Percentiles rank a stretch among this genome's conserved stretches.
phyloP scores from a whole-genome alignment of 257 asterid genomes.

The Solanum ossicruentum region DNA sequence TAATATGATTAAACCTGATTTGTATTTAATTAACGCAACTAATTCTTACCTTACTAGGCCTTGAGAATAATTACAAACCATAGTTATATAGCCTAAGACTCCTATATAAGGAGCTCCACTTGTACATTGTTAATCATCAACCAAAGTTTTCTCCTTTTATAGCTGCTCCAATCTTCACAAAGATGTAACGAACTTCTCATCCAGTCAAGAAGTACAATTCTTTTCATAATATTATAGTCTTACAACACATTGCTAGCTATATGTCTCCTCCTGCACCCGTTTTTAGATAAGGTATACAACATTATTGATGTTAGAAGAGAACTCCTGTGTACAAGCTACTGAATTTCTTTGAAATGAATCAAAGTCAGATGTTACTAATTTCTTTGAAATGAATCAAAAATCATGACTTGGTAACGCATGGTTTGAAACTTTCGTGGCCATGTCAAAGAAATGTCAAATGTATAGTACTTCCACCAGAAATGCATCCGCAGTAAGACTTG shows the following conservation, averaged over 20 bases:
- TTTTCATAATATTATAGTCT: background rate
- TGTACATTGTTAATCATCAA: background rate
- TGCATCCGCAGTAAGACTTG: background rate
- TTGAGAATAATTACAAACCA: background rate
- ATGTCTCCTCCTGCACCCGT: background rate
- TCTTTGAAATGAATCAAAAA: background rate
- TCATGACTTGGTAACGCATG: background rate
- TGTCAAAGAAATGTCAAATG: background rate
- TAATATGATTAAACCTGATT: background rate
- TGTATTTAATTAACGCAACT: background rate
- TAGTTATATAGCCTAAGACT: background rate
- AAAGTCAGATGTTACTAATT: background rate
- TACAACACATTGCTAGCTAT: background rate
- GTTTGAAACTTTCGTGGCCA: background rate
- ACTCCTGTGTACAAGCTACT: background rate
- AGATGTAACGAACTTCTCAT: background rate
- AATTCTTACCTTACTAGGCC: background rate
- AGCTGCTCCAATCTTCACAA: background rate
- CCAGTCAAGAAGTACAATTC: background rate
- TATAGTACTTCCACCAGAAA: background rate
- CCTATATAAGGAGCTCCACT: background rate
- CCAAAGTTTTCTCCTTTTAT: background rate
- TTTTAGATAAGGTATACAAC: background rate
- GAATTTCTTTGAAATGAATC: background rate
- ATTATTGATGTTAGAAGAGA: background rate